Evolutionary conservation across 1,284 basidiomycete species (phyloP), one percentile per base, ranked within the genome.

Genomic region (Rhodofomes roseus): DNA sequence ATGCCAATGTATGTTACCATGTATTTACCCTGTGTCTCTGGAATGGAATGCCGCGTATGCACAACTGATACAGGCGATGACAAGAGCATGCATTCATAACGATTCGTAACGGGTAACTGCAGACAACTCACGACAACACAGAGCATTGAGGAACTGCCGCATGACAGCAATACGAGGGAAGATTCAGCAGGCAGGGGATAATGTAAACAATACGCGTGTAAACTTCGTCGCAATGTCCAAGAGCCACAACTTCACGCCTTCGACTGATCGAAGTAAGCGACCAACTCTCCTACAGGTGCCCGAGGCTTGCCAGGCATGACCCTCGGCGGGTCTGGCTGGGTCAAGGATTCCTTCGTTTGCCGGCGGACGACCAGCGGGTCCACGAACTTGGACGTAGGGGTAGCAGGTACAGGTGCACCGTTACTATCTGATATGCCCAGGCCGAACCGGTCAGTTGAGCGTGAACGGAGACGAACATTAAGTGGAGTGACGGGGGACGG

Each of bases 211-310:
- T 37, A 55, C 34, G 25, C n/a, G 36, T 27, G 53, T 37, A 43
- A n/a, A 40, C 25, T 29, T 55, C 54, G 23, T 27, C 22, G 9
- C 7, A 37, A 48, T 29, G 37, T 56, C 40, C 31, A 48, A 56
- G 40, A 39, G 9, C 23, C 46, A 48, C 22, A 48, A 3, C 46
- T 8, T 54, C 39, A 59, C 60, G 69, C 74, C 75, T 81, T 82
- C 57, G 88, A 88, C 62, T 82, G 80, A 70, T 92, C 89, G 65
- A 93, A 93, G 73, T 89, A 93, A 22, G 89, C 89, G n/a, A 92
- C 89, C 52, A 93, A 74, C 67, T 91, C 82, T 18, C 84, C 87
- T 51, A 92, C 81, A 2, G 87, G 84, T 14, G 89, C 81, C 74
- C 91, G 91, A 46, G 71, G 71, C 63, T 79, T 86, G n/a, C 79